Base-by-base conservation (phyloP, 73 alveolate genomes). In the Blepharisma stoltei region DNA sequence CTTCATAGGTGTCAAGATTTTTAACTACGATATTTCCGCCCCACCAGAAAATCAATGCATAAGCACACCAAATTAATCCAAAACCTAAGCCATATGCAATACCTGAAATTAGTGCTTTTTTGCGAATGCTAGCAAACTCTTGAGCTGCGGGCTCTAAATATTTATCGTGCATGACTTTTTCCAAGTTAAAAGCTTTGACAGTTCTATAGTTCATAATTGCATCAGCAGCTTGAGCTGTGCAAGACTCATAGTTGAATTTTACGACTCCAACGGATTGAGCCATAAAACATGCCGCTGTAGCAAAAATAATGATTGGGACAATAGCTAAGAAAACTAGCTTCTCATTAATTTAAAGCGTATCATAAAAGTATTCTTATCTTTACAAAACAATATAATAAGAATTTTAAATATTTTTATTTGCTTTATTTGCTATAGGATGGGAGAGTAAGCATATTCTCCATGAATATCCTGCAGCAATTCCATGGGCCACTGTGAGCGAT, bases 131-230 rank as follows among this genome's bases (percentile, higher is more conserved):
- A 8, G 5, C 6, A 7, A 20, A 8, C 9, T 80, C 83, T 27
- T 49, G 67, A 37, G 46, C 68, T 11, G 78, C 60, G 18, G 54
- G 71, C 4, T 38, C 54, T 18, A 38, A 21, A 65, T 88, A 88
- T 9, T 54, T 78, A 27, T 50, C 52, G 9, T 78, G 41, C 14
- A 88, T 48, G 32, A 32, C 41, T 47, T 84, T 67, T 38, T 85
- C 92, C 53, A 83, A 6, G 37, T 84, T 90, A 67, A 84, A 85
- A 23, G 88, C 66, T 7, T 83, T 85, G 8, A 84, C 87, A 7
- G 95, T 88, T 46, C 81, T 55, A 70, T 81, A 76, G 60, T 88
- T 88, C 8, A 71, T 6, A 53, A 88, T 88, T 7, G 92, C 82
- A 52, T 88, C 95, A 32, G 92, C 84, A 5, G 88, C 90, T 52